Conservation (phyloP, 768 basidiomycete genomes). For the Podaxis sp. region DNA sequence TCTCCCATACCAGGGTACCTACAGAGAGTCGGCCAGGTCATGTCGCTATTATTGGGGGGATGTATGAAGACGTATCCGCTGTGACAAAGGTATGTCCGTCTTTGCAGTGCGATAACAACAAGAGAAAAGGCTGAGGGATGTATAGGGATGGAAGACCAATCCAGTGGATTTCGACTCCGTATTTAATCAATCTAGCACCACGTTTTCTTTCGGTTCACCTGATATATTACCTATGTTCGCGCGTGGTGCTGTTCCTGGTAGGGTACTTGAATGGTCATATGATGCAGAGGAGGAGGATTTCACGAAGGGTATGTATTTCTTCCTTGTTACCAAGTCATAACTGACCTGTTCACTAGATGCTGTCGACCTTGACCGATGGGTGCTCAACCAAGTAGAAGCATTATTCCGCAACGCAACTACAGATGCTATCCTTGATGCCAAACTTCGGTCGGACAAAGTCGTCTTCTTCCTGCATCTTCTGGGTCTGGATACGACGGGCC, state of each 20-base stretch:
- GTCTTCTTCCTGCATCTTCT: constrained; percentile 84
- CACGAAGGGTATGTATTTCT: constrained; percentile 58
- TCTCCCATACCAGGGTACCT: constrained; percentile 84
- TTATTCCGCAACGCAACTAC: constrained; percentile 65
- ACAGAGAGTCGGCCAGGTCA: constrained; percentile 89
- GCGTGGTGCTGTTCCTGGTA: constrained; percentile 66
- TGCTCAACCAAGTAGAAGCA: constrained; percentile 60
- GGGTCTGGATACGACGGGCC: constrained; percentile 84
- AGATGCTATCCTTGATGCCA: constrained; percentile 43
- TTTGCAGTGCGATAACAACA: not conserved
- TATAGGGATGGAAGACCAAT: constrained; percentile 83
- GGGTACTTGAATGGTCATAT: constrained; percentile 76
- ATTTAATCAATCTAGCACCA: constrained; percentile 76
- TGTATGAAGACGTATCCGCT: constrained; percentile 90
- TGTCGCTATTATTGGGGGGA: constrained; percentile 88
- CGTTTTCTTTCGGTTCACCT: constrained; percentile 84
- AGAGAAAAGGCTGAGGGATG: constrained; percentile 11
- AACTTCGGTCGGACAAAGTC: constrained; percentile 57
- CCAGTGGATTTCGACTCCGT: constrained; percentile 89
- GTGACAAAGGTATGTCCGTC: constrained; percentile 64
- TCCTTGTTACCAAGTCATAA: not conserved
- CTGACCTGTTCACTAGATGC: constrained; percentile 49
- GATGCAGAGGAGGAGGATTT: constrained; percentile 81
- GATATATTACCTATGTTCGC: constrained; percentile 90
- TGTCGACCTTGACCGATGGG: constrained; percentile 76